Percentiles rank a stretch among this genome's conserved stretches.
Conservation (phyloP, 306 rosid species). For the Medicago arabica region DNA sequence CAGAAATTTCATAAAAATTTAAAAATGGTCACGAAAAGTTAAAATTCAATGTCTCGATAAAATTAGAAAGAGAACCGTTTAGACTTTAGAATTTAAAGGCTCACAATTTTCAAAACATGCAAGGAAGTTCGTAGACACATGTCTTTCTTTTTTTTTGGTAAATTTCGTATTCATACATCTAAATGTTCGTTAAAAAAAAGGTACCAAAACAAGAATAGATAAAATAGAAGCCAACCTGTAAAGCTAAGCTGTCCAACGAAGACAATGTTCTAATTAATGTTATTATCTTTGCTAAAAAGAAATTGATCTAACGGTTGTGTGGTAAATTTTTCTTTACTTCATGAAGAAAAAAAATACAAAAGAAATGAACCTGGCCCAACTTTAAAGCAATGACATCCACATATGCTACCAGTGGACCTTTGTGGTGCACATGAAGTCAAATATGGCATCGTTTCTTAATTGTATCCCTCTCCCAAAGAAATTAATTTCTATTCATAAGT, state of each 20-base stretch:
- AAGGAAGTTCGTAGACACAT: neutral
- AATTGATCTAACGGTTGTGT: conserved; percentile 17
- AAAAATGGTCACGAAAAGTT: neutral
- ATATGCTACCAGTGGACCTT: conserved; percentile 32
- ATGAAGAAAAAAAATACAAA: neutral
- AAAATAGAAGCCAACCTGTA: conserved; percentile 42
- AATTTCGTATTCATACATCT: neutral
- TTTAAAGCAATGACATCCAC: conserved; percentile 36
- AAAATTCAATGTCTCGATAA: neutral
- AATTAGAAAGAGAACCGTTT: neutral
- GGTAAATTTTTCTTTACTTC: neutral
- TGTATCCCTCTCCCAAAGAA: neutral
- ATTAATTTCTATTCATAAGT: neutral
- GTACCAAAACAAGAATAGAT: neutral
- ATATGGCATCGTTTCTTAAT: neutral
- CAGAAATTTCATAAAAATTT: no score
- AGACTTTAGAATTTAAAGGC: neutral
- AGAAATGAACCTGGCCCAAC: conserved; percentile 32
- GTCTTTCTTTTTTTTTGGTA: neutral
- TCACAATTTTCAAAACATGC: neutral
- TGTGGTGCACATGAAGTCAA: conserved; percentile 42
- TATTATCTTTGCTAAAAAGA: conserved; percentile 31
- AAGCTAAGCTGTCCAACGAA: conserved; percentile 38
- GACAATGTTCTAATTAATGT: conserved; percentile 31
- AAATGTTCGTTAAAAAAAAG: neutral